A percentile compares a stretch with the other conserved stretches of the same genome.
Evolutionary conservation across 1,284 basidiomycete species (phyloP).

Genomic region (Microbotryum intermedium): DNA sequence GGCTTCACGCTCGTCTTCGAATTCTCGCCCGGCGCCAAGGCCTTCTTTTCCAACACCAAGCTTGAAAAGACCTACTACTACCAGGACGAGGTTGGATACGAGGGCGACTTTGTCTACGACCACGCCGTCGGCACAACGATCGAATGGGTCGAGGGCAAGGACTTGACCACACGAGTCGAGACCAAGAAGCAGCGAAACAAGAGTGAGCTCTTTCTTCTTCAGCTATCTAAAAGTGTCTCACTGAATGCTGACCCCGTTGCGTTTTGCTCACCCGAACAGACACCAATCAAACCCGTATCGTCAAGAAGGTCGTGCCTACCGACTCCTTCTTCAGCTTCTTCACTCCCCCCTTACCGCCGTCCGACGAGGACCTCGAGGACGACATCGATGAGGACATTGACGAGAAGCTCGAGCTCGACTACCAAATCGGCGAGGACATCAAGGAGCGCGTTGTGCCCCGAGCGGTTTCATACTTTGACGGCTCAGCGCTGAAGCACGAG

Average conservation of each 20-base stretch:
- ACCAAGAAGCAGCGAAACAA: conserved; percentile 99
- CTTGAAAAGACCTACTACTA: conserved; percentile 94
- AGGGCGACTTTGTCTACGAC: conserved; percentile 28
- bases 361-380: conserved; percentile 66
- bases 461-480: conserved; percentile 54
- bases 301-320: conserved; percentile 76
- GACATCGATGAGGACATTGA: conserved; percentile 87
- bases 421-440: conserved; percentile 96
- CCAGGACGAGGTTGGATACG: conserved; percentile 48
- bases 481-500: conserved; percentile 67
- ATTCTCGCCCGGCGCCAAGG: conserved; percentile 61
- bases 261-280: conserved; percentile 45
- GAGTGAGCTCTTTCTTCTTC: conserved; percentile 50
- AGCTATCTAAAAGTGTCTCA: no score
- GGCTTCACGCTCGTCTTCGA: conserved; percentile 86
- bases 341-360: conserved; percentile 64
- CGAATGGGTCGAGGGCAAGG: conserved; percentile 97
- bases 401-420: conserved; percentile 89
- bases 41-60: conserved; percentile 74
- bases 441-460: conserved; percentile 95
- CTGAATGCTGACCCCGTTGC: conserved; percentile 4
- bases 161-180: conserved; percentile 93
- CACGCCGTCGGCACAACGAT: conserved; percentile 80
- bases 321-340: conserved; percentile 99
- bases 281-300: conserved; percentile 83